Conservation (phyloP, 192 early-diverging fungal genomes). For the Thoreauomyces humboldtii region DNA sequence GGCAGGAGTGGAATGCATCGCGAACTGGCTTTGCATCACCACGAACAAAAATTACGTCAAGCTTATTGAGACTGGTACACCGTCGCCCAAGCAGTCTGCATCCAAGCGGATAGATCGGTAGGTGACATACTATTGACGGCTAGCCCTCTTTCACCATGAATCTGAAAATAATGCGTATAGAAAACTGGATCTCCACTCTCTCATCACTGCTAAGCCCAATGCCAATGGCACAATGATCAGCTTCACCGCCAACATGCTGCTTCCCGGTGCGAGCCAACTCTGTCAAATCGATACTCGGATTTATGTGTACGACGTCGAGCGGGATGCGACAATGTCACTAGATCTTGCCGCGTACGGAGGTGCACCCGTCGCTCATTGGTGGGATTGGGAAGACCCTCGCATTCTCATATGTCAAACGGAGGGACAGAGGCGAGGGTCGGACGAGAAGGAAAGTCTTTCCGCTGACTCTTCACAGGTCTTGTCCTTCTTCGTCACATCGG, state of each 20-base stretch:
- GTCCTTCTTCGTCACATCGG: slow-evolving; percentile 45
- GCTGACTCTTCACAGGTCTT: slow-evolving; percentile 22
- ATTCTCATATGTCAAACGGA: slow-evolving; percentile 40
- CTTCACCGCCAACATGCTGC: slow-evolving; percentile 7
- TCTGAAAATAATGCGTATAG: no score
- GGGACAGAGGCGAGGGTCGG: not conserved
- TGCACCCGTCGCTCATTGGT: slow-evolving; percentile 17
- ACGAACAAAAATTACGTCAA: slow-evolving; percentile 40
- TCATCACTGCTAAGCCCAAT: slow-evolving; percentile 13
- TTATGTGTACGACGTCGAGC: slow-evolving; percentile 34
- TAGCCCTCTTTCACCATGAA: no score
- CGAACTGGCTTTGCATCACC: not conserved
- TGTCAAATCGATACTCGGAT: slow-evolving; percentile 8
- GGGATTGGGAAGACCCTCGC: slow-evolving; percentile 41
- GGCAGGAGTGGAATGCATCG: not conserved
- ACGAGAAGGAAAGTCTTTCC: not conserved
- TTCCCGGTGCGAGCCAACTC: slow-evolving; percentile 18
- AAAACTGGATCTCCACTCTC: slow-evolving; percentile 15
- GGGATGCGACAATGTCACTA: slow-evolving; percentile 20
- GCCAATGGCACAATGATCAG: slow-evolving; percentile 21
- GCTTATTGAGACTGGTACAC: slow-evolving; percentile 25
- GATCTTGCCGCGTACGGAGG: slow-evolving; percentile 19
- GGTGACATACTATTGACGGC: no score
- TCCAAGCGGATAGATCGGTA: slow-evolving; percentile 25
- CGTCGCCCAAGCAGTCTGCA: slow-evolving; percentile 29